These are phyloP conservation scores for Conringia planisiliqua DNA, from an alignment of 345 rosid species.

Conservation along the genomic window DNA sequence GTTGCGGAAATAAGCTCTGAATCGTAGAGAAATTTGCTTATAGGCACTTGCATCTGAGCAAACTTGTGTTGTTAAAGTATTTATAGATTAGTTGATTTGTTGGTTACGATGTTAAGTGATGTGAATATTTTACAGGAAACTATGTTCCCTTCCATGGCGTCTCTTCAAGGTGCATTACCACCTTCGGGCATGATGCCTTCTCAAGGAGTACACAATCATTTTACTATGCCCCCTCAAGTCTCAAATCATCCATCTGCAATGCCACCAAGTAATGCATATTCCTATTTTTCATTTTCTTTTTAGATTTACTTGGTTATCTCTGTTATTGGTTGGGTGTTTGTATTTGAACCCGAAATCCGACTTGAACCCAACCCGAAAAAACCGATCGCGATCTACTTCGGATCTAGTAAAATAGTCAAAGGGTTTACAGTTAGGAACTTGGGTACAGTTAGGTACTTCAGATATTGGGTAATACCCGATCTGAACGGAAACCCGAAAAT, in stretches of 20 bases:
- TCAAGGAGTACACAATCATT: constrained; percentile 46
- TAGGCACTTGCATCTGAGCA: neutral
- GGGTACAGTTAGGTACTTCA: too few species aligned
- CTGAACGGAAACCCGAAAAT: too few species aligned
- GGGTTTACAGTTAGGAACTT: too few species aligned
- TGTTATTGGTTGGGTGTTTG: neutral
- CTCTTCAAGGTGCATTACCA: constrained; percentile 64
- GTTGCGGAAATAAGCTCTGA: neutral
- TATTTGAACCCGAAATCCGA: too few species aligned
- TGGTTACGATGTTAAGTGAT: constrained; percentile 18
- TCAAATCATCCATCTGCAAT: constrained; percentile 40
- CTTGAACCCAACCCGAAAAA: too few species aligned
- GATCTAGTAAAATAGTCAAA: too few species aligned
- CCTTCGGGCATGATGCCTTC: constrained; percentile 50
- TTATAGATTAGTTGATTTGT: neutral
- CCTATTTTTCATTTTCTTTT: neutral
- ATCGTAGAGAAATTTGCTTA: neutral
- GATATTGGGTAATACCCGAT: too few species aligned
- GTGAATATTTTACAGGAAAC: constrained; percentile 27
- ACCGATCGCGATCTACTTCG: too few species aligned
- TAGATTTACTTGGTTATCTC: neutral
- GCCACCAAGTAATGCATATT: constrained; percentile 53
- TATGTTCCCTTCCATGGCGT: constrained; percentile 76
- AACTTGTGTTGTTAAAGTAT: neutral
- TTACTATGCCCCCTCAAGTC: constrained; percentile 44